A percentile compares a stretch with the other conserved stretches of the same genome.
phyloP scores from a whole-genome alignment of 495 filamentous ascomycete species.

The Penicillium bialowiezense region DNA sequence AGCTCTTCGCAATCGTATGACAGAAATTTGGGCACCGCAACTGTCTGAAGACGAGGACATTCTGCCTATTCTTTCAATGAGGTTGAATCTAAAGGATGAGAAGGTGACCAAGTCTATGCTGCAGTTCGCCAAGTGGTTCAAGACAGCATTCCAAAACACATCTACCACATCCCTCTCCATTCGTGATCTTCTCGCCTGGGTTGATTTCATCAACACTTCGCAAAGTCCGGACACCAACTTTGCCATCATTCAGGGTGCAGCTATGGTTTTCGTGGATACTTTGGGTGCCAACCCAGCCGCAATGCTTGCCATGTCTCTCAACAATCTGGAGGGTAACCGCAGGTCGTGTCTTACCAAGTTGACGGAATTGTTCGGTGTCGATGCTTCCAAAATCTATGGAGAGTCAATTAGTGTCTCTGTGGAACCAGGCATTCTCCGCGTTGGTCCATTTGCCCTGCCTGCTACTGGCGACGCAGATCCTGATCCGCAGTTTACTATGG shows the following conservation, averaged over 20 bases:
- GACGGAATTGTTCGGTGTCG: constrained; percentile 58
- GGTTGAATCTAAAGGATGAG: constrained; percentile 57
- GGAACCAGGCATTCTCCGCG: constrained; percentile 46
- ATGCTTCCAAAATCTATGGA: constrained; percentile 63
- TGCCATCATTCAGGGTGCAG: constrained; percentile 78
- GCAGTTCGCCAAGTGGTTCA: constrained; percentile 90
- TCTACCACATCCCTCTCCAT: constrained; percentile 75
- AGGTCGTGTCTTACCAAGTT: constrained; percentile 70
- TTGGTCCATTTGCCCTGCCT: constrained; percentile 72
- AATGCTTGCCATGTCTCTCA: constrained; percentile 62
- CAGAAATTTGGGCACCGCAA: constrained; percentile 95
- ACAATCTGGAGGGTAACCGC: constrained; percentile 59
- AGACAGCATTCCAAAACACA: constrained; percentile 68
- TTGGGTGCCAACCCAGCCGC: constrained; percentile 91
- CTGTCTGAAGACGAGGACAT: constrained; percentile 78
- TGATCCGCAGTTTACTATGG: constrained; percentile 69
- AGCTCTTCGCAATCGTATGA: constrained; percentile 93
- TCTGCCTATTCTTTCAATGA: constrained; percentile 76
- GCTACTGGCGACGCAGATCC: constrained; percentile 44
- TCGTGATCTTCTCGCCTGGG: constrained; percentile 88
- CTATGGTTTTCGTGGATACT: constrained; percentile 93
- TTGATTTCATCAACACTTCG: constrained; percentile 81
- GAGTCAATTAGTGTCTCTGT: constrained; percentile 48
- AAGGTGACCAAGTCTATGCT: constrained; percentile 58
- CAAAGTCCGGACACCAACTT: constrained; percentile 47